phyloP scores from a whole-genome alignment of 202 grass and related monocot genomes.

The Panicum hallii region DNA sequence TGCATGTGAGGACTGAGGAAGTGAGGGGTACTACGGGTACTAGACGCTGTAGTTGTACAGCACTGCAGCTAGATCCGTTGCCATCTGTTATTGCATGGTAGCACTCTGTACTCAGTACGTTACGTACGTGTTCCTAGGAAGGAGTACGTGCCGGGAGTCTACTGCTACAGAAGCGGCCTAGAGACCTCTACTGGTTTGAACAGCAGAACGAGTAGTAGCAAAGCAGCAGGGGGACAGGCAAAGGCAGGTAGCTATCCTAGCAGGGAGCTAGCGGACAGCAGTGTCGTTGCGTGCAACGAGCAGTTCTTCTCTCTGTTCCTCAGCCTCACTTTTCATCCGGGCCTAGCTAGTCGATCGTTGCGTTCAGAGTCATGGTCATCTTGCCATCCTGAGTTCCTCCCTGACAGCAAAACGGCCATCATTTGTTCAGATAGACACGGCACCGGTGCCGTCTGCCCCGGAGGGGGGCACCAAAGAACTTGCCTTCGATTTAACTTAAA shows the following conservation, averaged over 20 bases:
- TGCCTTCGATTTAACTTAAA: too few species aligned
- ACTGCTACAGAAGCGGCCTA: slow-evolving; percentile 28
- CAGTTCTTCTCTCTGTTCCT: neutral
- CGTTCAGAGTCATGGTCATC: slow-evolving; percentile 58
- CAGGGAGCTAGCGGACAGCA: neutral
- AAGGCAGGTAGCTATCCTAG: neutral
- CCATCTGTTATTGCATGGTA: slow-evolving; percentile 33
- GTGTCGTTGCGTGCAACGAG: slow-evolving; percentile 45
- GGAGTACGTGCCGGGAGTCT: slow-evolving; percentile 31
- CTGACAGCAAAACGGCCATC: slow-evolving; percentile 42
- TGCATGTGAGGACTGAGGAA: slow-evolving; percentile 33
- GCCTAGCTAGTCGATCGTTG: slow-evolving; percentile 43
- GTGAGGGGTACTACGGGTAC: too few species aligned
- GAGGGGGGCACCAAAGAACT: slow-evolving; percentile 3
- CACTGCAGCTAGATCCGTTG: slow-evolving; percentile 11
- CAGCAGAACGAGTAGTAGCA: neutral
- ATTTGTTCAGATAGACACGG: slow-evolving; percentile 63
- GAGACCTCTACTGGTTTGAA: neutral
- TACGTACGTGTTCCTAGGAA: slow-evolving; percentile 30
- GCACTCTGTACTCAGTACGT: too few species aligned
- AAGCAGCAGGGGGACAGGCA: slow-evolving; percentile 13
- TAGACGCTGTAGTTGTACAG: neutral
- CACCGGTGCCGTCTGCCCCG: slow-evolving; percentile 46
- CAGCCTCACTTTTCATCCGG: slow-evolving; percentile 8
- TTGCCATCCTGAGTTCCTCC: neutral